Evolutionary conservation across 202 grass and related monocot genomes (phyloP), one percentile per base, ranked within the genome.

Genomic region (Dendrocalamus latiflorus): DNA sequence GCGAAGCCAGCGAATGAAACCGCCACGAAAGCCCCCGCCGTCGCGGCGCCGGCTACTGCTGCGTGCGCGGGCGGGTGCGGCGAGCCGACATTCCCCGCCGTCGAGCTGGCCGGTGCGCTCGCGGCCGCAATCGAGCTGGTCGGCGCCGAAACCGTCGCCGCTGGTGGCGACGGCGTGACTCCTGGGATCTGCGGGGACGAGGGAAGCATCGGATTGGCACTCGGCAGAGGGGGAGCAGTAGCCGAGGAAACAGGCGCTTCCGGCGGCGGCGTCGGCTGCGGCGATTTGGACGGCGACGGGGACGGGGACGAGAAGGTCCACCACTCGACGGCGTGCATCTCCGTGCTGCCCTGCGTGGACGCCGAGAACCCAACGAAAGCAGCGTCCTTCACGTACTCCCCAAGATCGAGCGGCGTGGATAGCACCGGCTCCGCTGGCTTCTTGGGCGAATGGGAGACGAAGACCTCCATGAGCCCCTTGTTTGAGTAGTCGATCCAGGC

Each of bases 321-420:
- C 96, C 96, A 94, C 75, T 99, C 91, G 66, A 99, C 60, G 30
- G 81, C 91, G 91, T 99, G 96, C 18, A 88, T 83, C 89, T 99
- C 96, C 0, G 96, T 99, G 86, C 96, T 99, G 11, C 93, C 93
- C 82, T 99, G 96, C 18, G 96, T 96, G 67, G 96, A 99, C 1
- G 85, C 96, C 0, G 89, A 81, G 89, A 96, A 99, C 0, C 96
- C 96, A 0, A 99, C 93, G 14, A 89, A 94, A 0, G 88, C 91
- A 1, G 69, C 74, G 18, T 84, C 93, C 75, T 86, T 84, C 18
- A 91, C 33, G 18, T 54, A 83, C 2, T 44, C 72, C 15, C 55
- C 74, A 1, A 94, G 83, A 68, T 99, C 91, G 5, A 99, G 16
- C 1, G 78, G 75, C 59, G 84, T 36, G 20, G 91, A 93, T 41